Percentiles rank a stretch among this genome's conserved stretches.
phyloP scores from a whole-genome alignment of 1,139 yeast species.

The Scheffersomyces titani region DNA sequence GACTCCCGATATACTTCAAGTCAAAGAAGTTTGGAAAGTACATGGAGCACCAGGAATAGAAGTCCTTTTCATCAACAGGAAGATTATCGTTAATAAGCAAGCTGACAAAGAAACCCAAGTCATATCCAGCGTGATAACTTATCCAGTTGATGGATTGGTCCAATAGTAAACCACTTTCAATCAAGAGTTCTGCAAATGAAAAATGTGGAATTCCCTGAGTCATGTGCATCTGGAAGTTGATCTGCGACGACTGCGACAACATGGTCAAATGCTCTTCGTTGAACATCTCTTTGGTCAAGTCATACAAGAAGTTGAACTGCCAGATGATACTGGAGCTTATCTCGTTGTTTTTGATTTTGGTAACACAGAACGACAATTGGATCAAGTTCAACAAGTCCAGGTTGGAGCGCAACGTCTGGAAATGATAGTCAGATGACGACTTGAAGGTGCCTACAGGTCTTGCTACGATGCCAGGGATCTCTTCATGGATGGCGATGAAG shows the following conservation, averaged over 20 bases:
- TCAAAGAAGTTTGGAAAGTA: constrained; percentile 87
- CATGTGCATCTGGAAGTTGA: constrained; percentile 77
- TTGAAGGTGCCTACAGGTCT: constrained; percentile 96
- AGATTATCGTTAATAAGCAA: constrained; percentile 72
- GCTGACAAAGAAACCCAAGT: constrained; percentile 84
- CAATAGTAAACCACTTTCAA: constrained; percentile 82
- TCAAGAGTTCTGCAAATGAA: constrained; percentile 80
- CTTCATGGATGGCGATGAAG: constrained; percentile 79
- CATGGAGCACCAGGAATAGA: constrained; percentile 66
- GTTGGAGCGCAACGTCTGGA: constrained; percentile 90
- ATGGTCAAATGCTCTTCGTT: constrained; percentile 70
- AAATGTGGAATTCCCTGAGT: constrained; percentile 77
- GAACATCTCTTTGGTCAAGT: constrained; percentile 79
- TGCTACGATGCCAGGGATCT: constrained; percentile 94
- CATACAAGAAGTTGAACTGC: constrained; percentile 93
- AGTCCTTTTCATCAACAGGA: constrained; percentile 82
- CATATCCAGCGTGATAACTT: constrained; percentile 93
- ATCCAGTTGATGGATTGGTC: constrained; percentile 81
- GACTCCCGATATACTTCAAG: constrained; percentile 74
- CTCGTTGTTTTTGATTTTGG: constrained; percentile 77
- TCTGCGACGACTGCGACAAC: constrained; percentile 74
- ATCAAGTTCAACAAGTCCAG: constrained; percentile 84
- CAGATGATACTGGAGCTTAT: constrained; percentile 71
- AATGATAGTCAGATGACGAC: constrained; percentile 89
- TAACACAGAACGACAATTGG: constrained; percentile 83